Evolutionary conservation across 768 basidiomycete genomes (phyloP), one percentile per base, ranked within the genome.

Genomic region (Podaxis sp.): DNA sequence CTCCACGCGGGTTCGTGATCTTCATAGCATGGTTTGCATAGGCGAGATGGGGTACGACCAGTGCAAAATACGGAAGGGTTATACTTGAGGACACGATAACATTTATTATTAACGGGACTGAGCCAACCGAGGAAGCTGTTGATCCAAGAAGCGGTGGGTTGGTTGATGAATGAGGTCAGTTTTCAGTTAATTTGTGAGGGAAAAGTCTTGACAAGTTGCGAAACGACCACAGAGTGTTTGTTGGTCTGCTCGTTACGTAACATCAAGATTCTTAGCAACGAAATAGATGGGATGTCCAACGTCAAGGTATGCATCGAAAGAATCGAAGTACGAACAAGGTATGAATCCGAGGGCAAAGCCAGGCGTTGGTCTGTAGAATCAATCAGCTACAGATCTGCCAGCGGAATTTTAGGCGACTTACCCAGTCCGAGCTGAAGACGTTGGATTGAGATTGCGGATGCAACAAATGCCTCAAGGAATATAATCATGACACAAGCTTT

Each of bases 221-320:
- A 99, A 99, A 22, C 96, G 84, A 17, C 93, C 95, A 71, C 97
- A 99, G 4, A 98, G 79, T 6, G 85, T 78, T 73, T 90, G 92
- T 71, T 98, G 95, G 6, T 87, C 90, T 2, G 73, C 63, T 37
- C 92, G 84, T 36, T 80, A 74, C 0, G 88, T 87, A 13, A 89
- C 86, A 68, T 97, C 83, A 49, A 90, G 70, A 64, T 85, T 82
- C 22, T 84, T 83, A 5, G 88, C 82, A 53, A 99, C 91, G 70
- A 99, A 99, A 77, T 97, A 99, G n/a, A 99, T 93, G 0, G 97
- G 97, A 6, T 97, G 96, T 20, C 97, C 97, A 61, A 99, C 81
- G 66, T 98, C 92, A 49, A 98, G 79, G 73, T 95, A 97, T 0
- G 80, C 77, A 70, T 99, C 95, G 46, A 99, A 71, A 49, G 87